phyloP scores from a whole-genome alignment of 2,329 filamentous ascomycete genomes.

The Curvularia sp. region DNA sequence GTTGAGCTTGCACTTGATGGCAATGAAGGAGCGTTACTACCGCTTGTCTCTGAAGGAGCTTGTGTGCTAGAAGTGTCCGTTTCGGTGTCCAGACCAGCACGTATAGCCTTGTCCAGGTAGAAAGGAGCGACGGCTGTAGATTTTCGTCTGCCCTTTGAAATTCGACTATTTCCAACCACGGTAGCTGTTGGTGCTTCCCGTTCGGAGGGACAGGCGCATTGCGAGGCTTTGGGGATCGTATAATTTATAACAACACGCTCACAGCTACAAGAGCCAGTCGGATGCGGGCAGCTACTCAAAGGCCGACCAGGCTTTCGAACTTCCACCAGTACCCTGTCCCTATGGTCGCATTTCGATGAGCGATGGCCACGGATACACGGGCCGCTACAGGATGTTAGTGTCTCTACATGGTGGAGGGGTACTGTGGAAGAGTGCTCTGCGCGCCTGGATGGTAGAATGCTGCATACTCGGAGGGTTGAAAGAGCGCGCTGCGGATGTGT shows the following conservation, averaged over 20 bases:
- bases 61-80: constrained; percentile 42
- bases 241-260: constrained; percentile 64
- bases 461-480: not conserved
- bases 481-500: not conserved
- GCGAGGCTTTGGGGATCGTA: constrained; percentile 52
- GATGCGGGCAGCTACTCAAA: constrained; percentile 72
- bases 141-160: constrained; percentile 46
- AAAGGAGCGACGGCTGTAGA: constrained; percentile 38
- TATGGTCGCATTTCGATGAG: constrained; percentile 76
- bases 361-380: constrained; percentile 78
- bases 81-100: constrained; percentile 40
- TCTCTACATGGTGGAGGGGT: constrained; percentile 4
- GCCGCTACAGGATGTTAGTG: constrained; percentile 58
- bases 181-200: constrained; percentile 32
- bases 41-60: constrained; percentile 45
- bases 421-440: constrained; percentile 1
- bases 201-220: constrained; percentile 49
- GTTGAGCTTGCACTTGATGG: constrained; percentile 50
- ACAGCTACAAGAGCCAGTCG: constrained; percentile 67
- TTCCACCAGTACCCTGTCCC: constrained; percentile 71
- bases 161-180: constrained; percentile 35
- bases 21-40: constrained; percentile 43
- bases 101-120: constrained; percentile 46
- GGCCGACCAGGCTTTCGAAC: constrained; percentile 76
- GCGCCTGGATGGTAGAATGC: not conserved